phyloP scores from a whole-genome alignment of 1,284 basidiomycete genomes.

The Hemileia vastatrix region DNA sequence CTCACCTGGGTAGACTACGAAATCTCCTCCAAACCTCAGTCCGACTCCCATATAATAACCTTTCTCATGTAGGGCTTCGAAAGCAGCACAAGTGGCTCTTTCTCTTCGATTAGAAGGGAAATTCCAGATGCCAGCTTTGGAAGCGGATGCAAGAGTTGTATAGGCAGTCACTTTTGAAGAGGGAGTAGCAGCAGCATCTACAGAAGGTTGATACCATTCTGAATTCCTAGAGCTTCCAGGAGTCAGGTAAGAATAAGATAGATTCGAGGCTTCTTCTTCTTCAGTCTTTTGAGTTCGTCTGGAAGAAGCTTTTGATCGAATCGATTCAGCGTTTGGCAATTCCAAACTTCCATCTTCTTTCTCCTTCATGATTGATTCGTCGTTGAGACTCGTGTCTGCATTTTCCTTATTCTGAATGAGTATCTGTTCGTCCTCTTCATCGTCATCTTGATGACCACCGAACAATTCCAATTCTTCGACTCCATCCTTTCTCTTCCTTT shows the following conservation, averaged over 20 bases:
- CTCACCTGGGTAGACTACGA: constrained; percentile 85
- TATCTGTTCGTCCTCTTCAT: constrained; percentile 31
- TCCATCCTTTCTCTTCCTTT: constrained; percentile 51
- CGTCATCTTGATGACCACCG: constrained; percentile 33
- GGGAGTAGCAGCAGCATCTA: constrained; percentile 2
- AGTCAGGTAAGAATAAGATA: not conserved
- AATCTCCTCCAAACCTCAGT: constrained; percentile 87
- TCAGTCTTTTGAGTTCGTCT: not conserved
- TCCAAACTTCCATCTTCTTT: constrained; percentile 8
- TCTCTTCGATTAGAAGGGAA: constrained; percentile 61
- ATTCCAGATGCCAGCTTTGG: constrained; percentile 60
- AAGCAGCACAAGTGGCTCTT: constrained; percentile 64
- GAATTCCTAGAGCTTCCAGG: not conserved
- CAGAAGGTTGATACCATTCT: constrained; percentile 5
- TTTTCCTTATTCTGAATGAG: constrained; percentile 21
- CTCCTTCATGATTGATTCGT: not conserved
- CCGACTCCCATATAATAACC: constrained; percentile 76
- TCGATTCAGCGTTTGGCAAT: constrained; percentile 4
- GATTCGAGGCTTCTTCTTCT: constrained; percentile 22
- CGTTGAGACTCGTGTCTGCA: too few species aligned
- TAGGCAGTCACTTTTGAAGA: constrained; percentile 44
- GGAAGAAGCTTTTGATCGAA: too few species aligned
- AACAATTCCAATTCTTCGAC: constrained; percentile 46
- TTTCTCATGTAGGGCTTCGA: constrained; percentile 64
- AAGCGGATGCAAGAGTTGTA: constrained; percentile 55